phyloP scores from a whole-genome alignment of 768 basidiomycete species.

The Rhizopogon vinicolor region DNA sequence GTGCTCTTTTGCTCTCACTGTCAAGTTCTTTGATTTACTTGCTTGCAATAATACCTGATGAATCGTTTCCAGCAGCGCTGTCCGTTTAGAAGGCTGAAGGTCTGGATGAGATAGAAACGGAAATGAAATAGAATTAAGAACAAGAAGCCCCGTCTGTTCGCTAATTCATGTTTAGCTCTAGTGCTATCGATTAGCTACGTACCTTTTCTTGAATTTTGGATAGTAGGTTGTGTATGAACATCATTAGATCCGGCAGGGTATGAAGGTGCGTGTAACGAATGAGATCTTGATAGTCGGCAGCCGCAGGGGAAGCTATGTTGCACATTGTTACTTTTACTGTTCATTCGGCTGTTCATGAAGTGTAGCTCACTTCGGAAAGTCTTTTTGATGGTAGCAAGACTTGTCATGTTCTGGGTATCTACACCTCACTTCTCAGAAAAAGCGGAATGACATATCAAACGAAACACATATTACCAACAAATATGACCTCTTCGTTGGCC shows the following conservation, averaged over 20 bases:
- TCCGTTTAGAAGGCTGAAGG: conserved; percentile 34
- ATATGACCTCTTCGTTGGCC: conserved; percentile 48
- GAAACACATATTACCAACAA: conserved; percentile 46
- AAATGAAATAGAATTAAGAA: conserved; percentile 64
- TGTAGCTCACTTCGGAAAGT: conserved; percentile 16
- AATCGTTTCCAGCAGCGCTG: conserved; percentile 43
- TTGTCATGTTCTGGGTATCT: conserved; percentile 50
- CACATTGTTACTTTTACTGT: background rate
- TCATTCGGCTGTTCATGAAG: background rate
- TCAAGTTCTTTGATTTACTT: conserved; percentile 42
- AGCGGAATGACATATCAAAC: background rate
- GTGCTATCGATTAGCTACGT: conserved; percentile 10
- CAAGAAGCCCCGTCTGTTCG: conserved; percentile 51
- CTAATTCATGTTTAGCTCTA: background rate
- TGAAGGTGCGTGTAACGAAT: conserved; percentile 31
- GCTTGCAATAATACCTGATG: conserved; percentile 48
- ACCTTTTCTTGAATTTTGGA: conserved; percentile 49
- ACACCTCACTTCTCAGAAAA: conserved; percentile 6
- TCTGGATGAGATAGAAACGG: conserved; percentile 52
- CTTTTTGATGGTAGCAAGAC: conserved; percentile 27
- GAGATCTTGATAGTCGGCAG: conserved; percentile 14
- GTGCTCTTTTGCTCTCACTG: conserved; percentile 32
- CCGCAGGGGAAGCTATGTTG: conserved; percentile 42
- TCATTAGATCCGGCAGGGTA: conserved; percentile 48
- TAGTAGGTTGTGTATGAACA: conserved; percentile 53